A percentile compares a stretch with the other conserved stretches of the same genome.
These are phyloP conservation scores for Albugo candida DNA, from an alignment of 352 stramenopile genomes.

Conservation along the genomic window DNA sequence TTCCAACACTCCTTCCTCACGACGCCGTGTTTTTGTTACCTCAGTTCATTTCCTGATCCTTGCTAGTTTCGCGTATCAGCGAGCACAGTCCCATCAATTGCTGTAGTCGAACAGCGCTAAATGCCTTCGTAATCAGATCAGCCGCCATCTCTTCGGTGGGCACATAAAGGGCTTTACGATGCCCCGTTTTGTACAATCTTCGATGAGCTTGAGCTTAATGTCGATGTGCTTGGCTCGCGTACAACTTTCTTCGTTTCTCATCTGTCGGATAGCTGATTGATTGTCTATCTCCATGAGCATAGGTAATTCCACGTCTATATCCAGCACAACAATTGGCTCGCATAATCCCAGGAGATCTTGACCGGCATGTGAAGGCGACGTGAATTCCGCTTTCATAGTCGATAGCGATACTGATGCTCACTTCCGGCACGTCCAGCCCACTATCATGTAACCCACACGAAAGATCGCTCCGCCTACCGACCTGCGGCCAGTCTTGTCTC, in stretches of 20 bases:
- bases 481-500: slow-evolving; percentile 5
- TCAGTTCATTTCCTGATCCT: too few species aligned
- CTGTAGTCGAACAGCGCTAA: too few species aligned
- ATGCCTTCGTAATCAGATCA: too few species aligned
- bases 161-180: too few species aligned
- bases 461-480: slow-evolving; percentile 9
- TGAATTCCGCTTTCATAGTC: slow-evolving; percentile 11
- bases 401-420: slow-evolving; percentile 5
- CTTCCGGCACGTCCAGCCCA: slow-evolving; percentile 7
- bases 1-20: too few species aligned
- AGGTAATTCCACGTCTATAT: not conserved
- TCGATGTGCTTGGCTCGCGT: not conserved
- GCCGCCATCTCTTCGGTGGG: too few species aligned
- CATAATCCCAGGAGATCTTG: slow-evolving; percentile 2
- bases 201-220: not conserved
- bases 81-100: too few species aligned
- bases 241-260: not conserved
- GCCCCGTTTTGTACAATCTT: not conserved
- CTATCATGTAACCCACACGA: slow-evolving; percentile 4
- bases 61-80: too few species aligned
- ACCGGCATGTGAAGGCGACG: not conserved
- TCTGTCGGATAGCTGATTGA: not conserved
- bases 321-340: slow-evolving; percentile 3
- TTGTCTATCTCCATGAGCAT: slow-evolving; percentile 1
- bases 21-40: too few species aligned